These are phyloP conservation scores for Fusarium torulosum DNA, from an alignment of 2,329 filamentous ascomycete genomes.

Conservation along the genomic window DNA sequence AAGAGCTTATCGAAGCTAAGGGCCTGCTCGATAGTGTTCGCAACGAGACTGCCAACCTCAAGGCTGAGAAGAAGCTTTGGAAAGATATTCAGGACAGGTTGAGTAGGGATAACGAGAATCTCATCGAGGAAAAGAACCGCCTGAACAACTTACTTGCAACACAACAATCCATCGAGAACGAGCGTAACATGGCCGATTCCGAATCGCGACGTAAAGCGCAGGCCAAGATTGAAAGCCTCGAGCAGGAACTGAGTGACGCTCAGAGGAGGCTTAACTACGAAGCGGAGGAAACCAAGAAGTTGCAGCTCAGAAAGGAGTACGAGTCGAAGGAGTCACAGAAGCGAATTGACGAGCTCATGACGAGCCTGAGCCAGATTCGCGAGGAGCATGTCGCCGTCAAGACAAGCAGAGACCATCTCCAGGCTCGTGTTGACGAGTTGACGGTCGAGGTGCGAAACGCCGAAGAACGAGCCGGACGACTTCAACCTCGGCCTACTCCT, in stretches of 20 bases:
- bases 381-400: constrained; percentile 89
- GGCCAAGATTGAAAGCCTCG: constrained; percentile 79
- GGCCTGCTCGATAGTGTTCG: constrained; percentile 87
- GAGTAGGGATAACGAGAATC: constrained; percentile 85
- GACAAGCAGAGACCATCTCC: constrained; percentile 89
- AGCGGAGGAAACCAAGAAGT: constrained; percentile 85
- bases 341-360: constrained; percentile 90
- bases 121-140: constrained; percentile 86
- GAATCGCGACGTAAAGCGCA: constrained; percentile 87
- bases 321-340: constrained; percentile 90
- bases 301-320: constrained; percentile 86
- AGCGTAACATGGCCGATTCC: constrained; percentile 85
- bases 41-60: constrained; percentile 91
- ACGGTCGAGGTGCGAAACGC: constrained; percentile 88
- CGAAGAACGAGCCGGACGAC: constrained; percentile 84
- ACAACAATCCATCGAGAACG: constrained; percentile 90
- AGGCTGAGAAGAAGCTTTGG: constrained; percentile 94
- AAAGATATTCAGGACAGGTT: constrained; percentile 92
- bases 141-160: constrained; percentile 86
- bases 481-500: constrained; percentile 83
- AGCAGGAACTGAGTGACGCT: constrained; percentile 80
- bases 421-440: constrained; percentile 88
- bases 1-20: constrained; percentile 90
- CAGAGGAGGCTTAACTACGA: constrained; percentile 89
- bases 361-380: constrained; percentile 81